Evolutionary conservation across 2,329 filamentous ascomycete species (phyloP).

Genomic region (Fusarium haematococcum): DNA sequence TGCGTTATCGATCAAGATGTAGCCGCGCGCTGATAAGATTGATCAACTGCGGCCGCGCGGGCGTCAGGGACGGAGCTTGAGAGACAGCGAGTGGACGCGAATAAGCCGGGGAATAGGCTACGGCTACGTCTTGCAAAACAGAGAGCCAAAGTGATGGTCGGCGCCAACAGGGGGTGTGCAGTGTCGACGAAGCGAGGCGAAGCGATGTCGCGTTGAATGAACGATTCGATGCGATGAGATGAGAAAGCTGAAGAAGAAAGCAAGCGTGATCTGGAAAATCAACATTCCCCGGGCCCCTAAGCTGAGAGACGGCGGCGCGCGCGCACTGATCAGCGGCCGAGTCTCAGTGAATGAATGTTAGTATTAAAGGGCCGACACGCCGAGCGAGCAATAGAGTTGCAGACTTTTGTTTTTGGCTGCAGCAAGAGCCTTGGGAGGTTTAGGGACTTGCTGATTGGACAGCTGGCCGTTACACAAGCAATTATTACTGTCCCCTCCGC

Average conservation of each 20-base stretch:
- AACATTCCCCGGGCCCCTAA: neutral
- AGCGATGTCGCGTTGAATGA: neutral
- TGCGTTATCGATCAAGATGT: neutral
- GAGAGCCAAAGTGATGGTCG: neutral
- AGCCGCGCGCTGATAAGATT: constrained; percentile 6
- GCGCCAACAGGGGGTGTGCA: neutral
- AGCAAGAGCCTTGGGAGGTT: constrained; percentile 19
- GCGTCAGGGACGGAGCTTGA: neutral
- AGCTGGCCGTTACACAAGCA: neutral
- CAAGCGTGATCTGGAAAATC: constrained; percentile 24
- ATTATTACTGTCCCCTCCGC: neutral
- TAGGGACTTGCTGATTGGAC: constrained; percentile 21
- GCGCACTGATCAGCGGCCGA: constrained; percentile 19
- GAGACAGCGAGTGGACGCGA: neutral
- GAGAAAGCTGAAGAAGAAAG: constrained; percentile 3
- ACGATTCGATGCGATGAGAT: constrained; percentile 5
- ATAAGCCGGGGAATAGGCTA: neutral
- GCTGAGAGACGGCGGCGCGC: constrained; percentile 23
- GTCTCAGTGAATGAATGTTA: constrained; percentile 9
- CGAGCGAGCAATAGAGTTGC: constrained; percentile 20
- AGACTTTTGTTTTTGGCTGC: constrained; percentile 23
- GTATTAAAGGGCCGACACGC: constrained; percentile 17
- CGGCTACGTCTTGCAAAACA: neutral
- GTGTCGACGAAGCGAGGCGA: neutral
- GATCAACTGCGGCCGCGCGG: neutral